phyloP scores from a whole-genome alignment of 2,329 filamentous ascomycete genomes.

The Fusarium incarnatum region DNA sequence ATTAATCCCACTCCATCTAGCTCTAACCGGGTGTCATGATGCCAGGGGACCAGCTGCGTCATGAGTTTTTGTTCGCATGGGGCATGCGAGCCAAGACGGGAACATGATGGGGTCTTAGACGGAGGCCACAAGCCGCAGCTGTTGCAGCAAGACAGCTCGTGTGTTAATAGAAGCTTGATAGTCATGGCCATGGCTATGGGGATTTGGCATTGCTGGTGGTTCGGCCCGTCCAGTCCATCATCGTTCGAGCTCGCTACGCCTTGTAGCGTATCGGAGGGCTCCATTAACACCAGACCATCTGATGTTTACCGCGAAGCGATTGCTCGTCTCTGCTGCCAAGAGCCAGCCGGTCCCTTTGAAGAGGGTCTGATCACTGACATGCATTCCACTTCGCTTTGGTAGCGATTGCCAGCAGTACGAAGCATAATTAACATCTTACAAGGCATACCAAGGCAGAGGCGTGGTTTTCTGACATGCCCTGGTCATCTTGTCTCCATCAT shows the following conservation, averaged over 20 bases:
- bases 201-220: conserved; percentile 20
- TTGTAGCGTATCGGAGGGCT: conserved; percentile 18
- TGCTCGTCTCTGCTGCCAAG: conserved; percentile 5
- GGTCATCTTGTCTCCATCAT: conserved; percentile 18
- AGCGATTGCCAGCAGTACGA: not conserved
- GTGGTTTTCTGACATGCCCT: conserved; percentile 23
- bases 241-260: conserved; percentile 33
- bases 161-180: conserved; percentile 9
- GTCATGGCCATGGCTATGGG: conserved; percentile 2
- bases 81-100: conserved; percentile 32
- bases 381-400: conserved; percentile 7
- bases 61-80: conserved; percentile 22
- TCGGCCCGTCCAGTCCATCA: conserved; percentile 40
- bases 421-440: conserved; percentile 12
- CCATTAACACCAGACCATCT: conserved; percentile 34
- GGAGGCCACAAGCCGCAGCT: conserved; percentile 29
- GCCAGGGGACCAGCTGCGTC: conserved; percentile 28
- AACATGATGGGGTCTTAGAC: conserved; percentile 17
- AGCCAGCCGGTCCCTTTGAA: not conserved
- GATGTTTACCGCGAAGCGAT: conserved; percentile 22
- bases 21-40: conserved; percentile 35
- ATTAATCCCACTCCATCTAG: conserved; percentile 18
- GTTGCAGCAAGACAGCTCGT: conserved; percentile 16
- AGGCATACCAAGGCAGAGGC: conserved; percentile 28
- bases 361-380: conserved; percentile 1